Conservation (phyloP, 306 rosid species). For the Carpinus fangiana region DNA sequence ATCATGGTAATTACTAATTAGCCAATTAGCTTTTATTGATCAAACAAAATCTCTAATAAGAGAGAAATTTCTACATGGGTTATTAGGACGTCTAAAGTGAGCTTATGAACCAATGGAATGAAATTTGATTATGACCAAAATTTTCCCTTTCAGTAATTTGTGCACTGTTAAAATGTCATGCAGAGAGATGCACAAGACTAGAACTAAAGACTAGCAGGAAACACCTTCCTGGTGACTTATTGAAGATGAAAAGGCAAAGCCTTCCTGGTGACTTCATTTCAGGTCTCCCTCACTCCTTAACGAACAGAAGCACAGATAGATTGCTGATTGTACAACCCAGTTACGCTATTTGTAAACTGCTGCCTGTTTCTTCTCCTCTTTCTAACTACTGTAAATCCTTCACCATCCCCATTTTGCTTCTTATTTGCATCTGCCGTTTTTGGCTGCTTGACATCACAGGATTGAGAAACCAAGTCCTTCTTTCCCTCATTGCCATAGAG, state of each 20-base stretch:
- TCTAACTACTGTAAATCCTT: conserved; percentile 74
- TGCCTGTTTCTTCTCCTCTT: conserved; percentile 74
- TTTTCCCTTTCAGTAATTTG: conserved; percentile 24
- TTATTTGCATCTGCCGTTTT: conserved; percentile 37
- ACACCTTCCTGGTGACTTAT: background rate
- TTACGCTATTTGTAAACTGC: conserved; percentile 61
- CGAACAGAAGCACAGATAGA: conserved; percentile 83
- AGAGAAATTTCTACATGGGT: conserved; percentile 21
- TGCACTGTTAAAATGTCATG: conserved; percentile 33
- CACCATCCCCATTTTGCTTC: conserved; percentile 48
- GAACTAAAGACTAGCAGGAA: background rate
- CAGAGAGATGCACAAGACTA: conserved; percentile 15
- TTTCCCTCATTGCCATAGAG: conserved; percentile 59
- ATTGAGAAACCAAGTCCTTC: conserved; percentile 37
- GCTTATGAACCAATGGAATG: conserved; percentile 28
- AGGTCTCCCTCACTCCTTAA: conserved; percentile 37
- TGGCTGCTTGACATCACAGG: conserved; percentile 33
- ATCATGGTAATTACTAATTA: background rate
- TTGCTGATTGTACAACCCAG: conserved; percentile 70
- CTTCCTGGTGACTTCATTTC: background rate
- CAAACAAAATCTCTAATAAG: conserved; percentile 29
- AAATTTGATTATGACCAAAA: conserved; percentile 32
- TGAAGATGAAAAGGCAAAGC: background rate
- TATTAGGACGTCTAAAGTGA: conserved; percentile 24
- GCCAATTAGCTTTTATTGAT: conserved; percentile 38